Percentiles rank a stretch among this genome's conserved stretches.
Conservation (phyloP, 2,329 filamentous ascomycete species). For the Sordariomycetes sp. region DNA sequence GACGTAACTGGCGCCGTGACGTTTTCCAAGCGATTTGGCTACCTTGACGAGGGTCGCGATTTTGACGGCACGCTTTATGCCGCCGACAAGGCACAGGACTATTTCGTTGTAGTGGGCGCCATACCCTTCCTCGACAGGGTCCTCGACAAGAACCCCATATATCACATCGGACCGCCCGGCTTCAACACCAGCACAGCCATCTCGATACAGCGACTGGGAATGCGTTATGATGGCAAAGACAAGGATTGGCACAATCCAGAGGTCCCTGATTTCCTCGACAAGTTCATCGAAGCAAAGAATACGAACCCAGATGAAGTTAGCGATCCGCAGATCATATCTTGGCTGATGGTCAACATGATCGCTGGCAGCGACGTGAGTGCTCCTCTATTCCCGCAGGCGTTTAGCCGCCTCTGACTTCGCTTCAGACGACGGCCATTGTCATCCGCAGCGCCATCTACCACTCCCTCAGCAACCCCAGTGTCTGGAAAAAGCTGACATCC, state of each 20-base stretch:
- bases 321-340: conserved; percentile 24
- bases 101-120: conserved; percentile 17
- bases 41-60: conserved; percentile 26
- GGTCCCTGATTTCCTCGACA: conserved; percentile 26
- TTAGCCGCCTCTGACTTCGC: no score
- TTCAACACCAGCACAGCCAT: conserved; percentile 18
- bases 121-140: conserved; percentile 21
- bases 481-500: conserved; percentile 9
- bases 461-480: conserved; percentile 9
- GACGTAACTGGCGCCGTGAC: conserved; percentile 32
- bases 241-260: conserved; percentile 12
- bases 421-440: conserved; percentile 13
- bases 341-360: conserved; percentile 20
- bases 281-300: conserved; percentile 28
- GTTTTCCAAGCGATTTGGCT: conserved; percentile 30
- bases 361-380: conserved; percentile 14
- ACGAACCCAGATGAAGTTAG: conserved; percentile 20
- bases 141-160: conserved; percentile 28
- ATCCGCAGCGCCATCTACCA: conserved; percentile 14
- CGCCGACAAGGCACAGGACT: conserved; percentile 21
- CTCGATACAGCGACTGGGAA: conserved; percentile 16
- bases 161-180: conserved; percentile 20
- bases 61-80: conserved; percentile 24
- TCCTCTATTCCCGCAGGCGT: no score
- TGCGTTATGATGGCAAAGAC: conserved; percentile 17